Base-by-base conservation (phyloP, 176 grass and related monocot species). In the Secale cereale region DNA sequence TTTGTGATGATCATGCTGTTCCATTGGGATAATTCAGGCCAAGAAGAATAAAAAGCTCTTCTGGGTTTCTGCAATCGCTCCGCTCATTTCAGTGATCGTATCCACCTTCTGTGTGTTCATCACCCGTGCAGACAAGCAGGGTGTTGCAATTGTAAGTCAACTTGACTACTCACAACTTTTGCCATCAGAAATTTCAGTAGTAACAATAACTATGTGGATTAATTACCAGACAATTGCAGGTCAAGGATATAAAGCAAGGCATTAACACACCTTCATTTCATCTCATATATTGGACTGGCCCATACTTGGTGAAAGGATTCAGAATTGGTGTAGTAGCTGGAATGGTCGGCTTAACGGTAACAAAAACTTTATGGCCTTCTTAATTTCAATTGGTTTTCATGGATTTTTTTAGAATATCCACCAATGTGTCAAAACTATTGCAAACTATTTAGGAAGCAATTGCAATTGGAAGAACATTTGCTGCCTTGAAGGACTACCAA, bases 391-490 rank as follows among this genome's bases (percentile, higher is more conserved):
- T 61, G 23, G 41, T 43, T 19, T 7, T 14, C 35, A 67, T 78
- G 65, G 22, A 19, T 0, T 28, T n/a, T 52, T 63, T 4, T 33
- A 79, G 32, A 19, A 62, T 31, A 78, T 10, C 16, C 15, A 81
- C 3, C 27, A 82, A 52, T 32, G 65, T 60, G 17, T 32, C 56
- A 62, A 85, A 54, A 65, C 48, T 74, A 31, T 80, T 37, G 9
- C 23, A 48, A 59, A 39, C 10, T 25, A 82, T 86, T 86, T 81
- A 99, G 97, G 97, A 99, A 96, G 97, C 97, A 10, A 88, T 94
- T 40, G 97, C 97, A 36, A 98, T 98, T 77, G 97, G 93, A 82
- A 92, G 97, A 92, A 98, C 93, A 82, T 98, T 96, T 74, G 93
- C 97, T 59, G 80, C 48, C 15, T 33, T 94, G 69, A 92, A 96